phyloP scores from a whole-genome alignment of 2,329 filamentous ascomycete species.

The Colletotrichum graminicola region DNA sequence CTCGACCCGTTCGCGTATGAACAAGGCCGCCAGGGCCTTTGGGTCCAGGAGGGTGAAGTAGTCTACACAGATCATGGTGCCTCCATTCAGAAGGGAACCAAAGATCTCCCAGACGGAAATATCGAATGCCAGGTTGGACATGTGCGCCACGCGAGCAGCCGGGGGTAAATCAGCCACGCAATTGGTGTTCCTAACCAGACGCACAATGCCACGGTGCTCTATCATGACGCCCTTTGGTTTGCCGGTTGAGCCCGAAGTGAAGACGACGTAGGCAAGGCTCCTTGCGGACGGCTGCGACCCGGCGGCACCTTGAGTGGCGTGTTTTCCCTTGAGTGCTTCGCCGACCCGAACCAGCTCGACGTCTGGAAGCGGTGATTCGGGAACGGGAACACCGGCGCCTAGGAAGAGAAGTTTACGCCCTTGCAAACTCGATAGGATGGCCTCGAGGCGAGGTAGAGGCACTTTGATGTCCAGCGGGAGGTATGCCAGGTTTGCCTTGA shows the following conservation, averaged over 20 bases:
- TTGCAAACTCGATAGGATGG: background rate
- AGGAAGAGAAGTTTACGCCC: background rate
- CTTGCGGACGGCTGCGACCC: background rate
- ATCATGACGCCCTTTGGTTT: conserved; percentile 19
- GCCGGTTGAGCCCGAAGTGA: conserved; percentile 8
- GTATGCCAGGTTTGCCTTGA: conserved; percentile 11
- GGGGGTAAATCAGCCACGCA: background rate
- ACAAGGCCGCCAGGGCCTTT: background rate
- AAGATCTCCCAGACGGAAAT: background rate
- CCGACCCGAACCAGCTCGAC: conserved; percentile 11
- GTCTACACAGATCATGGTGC: background rate
- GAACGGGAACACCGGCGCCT: background rate
- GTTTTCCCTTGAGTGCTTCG: background rate
- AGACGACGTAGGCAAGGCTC: conserved; percentile 14
- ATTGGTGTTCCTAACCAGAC: background rate
- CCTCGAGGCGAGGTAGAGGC: background rate
- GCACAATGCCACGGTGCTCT: conserved; percentile 7
- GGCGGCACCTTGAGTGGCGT: background rate
- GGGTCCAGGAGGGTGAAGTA: conserved; percentile 8
- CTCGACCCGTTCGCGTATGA: background rate
- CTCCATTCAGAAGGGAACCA: background rate
- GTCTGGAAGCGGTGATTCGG: background rate
- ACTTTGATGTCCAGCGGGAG: conserved; percentile 13
- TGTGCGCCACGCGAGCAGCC: background rate
- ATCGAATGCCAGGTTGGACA: conserved; percentile 12